Evolutionary conservation across 2,329 filamentous ascomycete species (phyloP), one percentile per base, ranked within the genome.

Genomic region (Paradendryphiella salina): DNA sequence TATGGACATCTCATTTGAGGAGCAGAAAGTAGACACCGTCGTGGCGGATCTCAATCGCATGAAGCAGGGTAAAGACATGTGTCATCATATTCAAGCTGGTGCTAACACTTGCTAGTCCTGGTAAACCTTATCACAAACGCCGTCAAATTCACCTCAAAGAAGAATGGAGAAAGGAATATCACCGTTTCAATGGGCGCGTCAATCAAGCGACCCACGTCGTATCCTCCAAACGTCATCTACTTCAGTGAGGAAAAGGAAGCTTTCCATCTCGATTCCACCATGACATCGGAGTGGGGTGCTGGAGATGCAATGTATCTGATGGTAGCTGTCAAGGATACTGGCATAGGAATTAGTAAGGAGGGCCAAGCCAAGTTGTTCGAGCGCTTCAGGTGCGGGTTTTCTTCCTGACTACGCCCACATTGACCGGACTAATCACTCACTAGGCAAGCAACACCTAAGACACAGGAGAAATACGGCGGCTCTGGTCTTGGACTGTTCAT

Each of bases 91-190:
- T 1, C 6, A 26, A n/a, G 3, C 4, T 34, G 5, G 13, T n/a
- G 23, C 57, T 69, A 32, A 69, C 32, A 7, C 7, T 7, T 28
- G 10, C 7, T 21, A 69, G 74, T 79, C 2, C 48, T 78, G 36
- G 70, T 74, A 26, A 74, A 74, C 15, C 56, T 79, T 1, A 69
- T 79, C 10, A 78, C 77, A 2, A 78, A 78, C 42, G 73, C 75
- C 0, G 75, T 79, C 47, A 79, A 79, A 35, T 79, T 79, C 52
- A 79, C 76, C 0, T 55, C 67, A 2, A 71, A 66, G 46, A 74
- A 75, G 48, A 62, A 72, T 3, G 65, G 72, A 0, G 66, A 66
- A 3, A 65, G 73, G 1, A 69, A 70, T 11, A 76, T 79, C 31
- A 73, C 64, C 0, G 71, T 79, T 3, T 74, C 66, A 5, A 64